A percentile compares a stretch with the other conserved stretches of the same genome.
phyloP scores from a whole-genome alignment of 306 rosid genomes.

The Quercus bicolor region DNA sequence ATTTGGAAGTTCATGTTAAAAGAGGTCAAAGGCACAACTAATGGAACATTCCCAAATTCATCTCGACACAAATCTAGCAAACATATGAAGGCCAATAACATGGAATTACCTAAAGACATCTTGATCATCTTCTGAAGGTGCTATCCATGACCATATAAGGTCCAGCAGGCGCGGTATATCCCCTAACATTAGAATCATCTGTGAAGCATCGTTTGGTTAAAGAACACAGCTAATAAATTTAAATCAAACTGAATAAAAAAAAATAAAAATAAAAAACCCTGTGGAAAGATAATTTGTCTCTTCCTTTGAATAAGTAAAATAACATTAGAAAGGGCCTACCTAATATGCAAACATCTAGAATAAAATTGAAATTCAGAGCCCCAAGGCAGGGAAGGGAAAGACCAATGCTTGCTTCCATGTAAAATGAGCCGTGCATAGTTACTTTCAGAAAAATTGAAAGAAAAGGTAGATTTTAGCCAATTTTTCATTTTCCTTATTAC shows the following conservation, averaged over 20 bases:
- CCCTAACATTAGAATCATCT: slow-evolving; percentile 91
- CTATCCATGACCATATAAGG: slow-evolving; percentile 96
- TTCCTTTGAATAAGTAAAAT: neutral
- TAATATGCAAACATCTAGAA: neutral
- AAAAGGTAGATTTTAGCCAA: neutral
- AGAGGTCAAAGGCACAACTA: slow-evolving; percentile 7
- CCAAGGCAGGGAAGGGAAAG: neutral
- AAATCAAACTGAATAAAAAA: no score
- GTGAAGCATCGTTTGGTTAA: slow-evolving; percentile 24
- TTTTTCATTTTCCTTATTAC: neutral
- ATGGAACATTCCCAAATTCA: slow-evolving; percentile 9
- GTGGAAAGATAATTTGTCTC: neutral
- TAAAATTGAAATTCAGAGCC: neutral
- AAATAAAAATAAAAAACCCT: neutral
- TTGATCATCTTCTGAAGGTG: slow-evolving; percentile 77
- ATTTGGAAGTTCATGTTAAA: slow-evolving; percentile 10
- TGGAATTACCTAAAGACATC: slow-evolving; percentile 60
- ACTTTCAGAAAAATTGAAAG: neutral
- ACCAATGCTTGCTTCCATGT: neutral
- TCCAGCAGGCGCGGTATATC: slow-evolving; percentile 86
- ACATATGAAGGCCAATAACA: slow-evolving; percentile 23
- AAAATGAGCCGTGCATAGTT: neutral
- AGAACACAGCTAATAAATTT: slow-evolving; percentile 18
- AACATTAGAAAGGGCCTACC: neutral
- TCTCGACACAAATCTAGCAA: slow-evolving; percentile 5